phyloP scores from a whole-genome alignment of 805 yeast species.

The Sugiyamaella lignohabitans region DNA sequence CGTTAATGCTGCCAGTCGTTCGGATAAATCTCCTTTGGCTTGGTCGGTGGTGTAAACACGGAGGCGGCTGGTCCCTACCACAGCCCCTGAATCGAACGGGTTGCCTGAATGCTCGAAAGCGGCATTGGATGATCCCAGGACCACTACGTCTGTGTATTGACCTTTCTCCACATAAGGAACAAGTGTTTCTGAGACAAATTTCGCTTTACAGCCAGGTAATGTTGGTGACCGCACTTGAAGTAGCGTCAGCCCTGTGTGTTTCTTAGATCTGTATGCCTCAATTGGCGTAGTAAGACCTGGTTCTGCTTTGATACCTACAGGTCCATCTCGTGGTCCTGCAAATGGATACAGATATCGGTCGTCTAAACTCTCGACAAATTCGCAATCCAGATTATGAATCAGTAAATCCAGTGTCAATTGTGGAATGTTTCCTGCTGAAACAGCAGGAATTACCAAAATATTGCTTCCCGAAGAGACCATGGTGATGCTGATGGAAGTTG shows the following conservation, averaged over 20 bases:
- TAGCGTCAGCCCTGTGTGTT: conserved; percentile 37
- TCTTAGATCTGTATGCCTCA: conserved; percentile 49
- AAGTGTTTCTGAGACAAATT: conserved; percentile 47
- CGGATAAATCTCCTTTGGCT: conserved; percentile 12
- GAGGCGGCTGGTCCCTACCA: neutral
- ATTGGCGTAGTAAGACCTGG: conserved; percentile 50
- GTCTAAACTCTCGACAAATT: conserved; percentile 50
- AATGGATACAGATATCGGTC: conserved; percentile 68
- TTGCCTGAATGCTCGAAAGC: conserved; percentile 34
- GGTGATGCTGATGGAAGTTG: too few species aligned
- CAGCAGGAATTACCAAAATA: conserved; percentile 58
- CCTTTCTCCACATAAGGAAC: conserved; percentile 41
- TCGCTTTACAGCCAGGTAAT: conserved; percentile 51
- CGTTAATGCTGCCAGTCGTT: conserved; percentile 10
- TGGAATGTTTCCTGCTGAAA: conserved; percentile 85
- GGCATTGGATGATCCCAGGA: conserved; percentile 70
- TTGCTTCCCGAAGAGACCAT: neutral
- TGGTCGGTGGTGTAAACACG: neutral
- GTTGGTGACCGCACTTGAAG: conserved; percentile 82
- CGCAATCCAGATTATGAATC: conserved; percentile 52
- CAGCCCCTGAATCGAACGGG: conserved; percentile 7
- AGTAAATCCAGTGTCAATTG: conserved; percentile 73
- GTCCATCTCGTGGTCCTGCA: conserved; percentile 66
- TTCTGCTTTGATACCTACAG: conserved; percentile 18
- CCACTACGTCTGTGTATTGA: conserved; percentile 41